A percentile compares a stretch with the other conserved stretches of the same genome.
Conservation (phyloP, 2,329 filamentous ascomycete genomes). For the Calonectria hongkongensis region DNA sequence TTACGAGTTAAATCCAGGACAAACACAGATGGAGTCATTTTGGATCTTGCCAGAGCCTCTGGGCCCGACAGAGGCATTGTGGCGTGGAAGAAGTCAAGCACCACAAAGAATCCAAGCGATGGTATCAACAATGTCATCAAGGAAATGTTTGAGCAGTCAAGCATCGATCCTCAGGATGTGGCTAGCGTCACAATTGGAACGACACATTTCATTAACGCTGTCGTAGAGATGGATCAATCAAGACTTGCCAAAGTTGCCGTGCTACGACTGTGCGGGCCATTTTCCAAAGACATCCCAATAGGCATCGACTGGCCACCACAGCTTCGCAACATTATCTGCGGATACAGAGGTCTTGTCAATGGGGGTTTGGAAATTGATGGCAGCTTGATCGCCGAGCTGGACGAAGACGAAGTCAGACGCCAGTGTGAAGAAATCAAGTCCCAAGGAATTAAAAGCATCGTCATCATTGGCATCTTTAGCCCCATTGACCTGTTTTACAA, state of each 20-base stretch:
- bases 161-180: conserved; percentile 58
- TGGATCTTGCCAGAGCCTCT: conserved; percentile 59
- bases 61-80: conserved; percentile 63
- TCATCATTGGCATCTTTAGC: conserved; percentile 24
- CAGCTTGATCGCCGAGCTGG: conserved; percentile 60
- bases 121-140: conserved; percentile 67
- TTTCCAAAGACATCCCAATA: conserved; percentile 67
- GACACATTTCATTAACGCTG: conserved; percentile 75
- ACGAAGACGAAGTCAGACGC: conserved; percentile 10
- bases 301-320: conserved; percentile 70
- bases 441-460: conserved; percentile 27
- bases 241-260: conserved; percentile 70
- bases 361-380: conserved; percentile 72
- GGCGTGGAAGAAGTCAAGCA: conserved; percentile 67
- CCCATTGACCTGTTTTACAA: conserved; percentile 10
- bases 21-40: conserved; percentile 26
- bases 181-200: conserved; percentile 70
- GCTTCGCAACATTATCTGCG: conserved; percentile 66
- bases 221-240: conserved; percentile 69
- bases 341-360: conserved; percentile 63
- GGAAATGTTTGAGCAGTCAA: conserved; percentile 60
- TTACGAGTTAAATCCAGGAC: neutral
- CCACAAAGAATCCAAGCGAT: conserved; percentile 66
- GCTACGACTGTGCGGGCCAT: conserved; percentile 70
- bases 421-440: conserved; percentile 13